A percentile compares a stretch with the other conserved stretches of the same genome.
phyloP scores from a whole-genome alignment of 2,329 filamentous ascomycete species.

The Colletotrichum sp. region DNA sequence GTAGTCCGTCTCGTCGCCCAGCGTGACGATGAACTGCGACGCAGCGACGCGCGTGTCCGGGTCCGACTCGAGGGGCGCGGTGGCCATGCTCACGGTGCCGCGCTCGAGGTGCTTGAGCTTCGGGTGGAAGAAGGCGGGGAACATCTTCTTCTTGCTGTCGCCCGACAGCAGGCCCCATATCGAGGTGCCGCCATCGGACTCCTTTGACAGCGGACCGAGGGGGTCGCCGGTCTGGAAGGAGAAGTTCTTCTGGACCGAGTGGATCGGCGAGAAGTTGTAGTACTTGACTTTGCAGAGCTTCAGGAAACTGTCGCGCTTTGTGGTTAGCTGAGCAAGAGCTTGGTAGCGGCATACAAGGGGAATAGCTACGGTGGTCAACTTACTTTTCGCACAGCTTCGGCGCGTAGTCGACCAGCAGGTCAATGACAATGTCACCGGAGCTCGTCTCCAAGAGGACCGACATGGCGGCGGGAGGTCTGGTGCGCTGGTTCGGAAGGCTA shows the following conservation, averaged over 20 bases:
- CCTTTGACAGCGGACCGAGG: slow-evolving; percentile 80
- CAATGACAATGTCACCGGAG: slow-evolving; percentile 91
- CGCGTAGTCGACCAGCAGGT: slow-evolving; percentile 86
- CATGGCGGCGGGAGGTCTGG: slow-evolving; percentile 57
- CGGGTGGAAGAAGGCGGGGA: slow-evolving; percentile 81
- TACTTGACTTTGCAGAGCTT: slow-evolving; percentile 99
- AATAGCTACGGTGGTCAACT: slow-evolving; percentile 40
- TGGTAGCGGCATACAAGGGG: neutral
- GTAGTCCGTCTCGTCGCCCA: slow-evolving; percentile 88
- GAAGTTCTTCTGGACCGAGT: slow-evolving; percentile 92
- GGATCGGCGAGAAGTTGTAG: slow-evolving; percentile 95
- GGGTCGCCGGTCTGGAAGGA: slow-evolving; percentile 97
- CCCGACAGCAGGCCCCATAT: slow-evolving; percentile 86
- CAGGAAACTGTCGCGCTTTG: slow-evolving; percentile 74
- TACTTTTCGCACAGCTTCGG: slow-evolving; percentile 96
- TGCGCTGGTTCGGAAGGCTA: neutral
- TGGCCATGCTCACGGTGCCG: slow-evolving; percentile 98
- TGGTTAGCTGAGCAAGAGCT: slow-evolving; percentile 52
- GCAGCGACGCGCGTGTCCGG: slow-evolving; percentile 82
- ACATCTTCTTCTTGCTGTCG: slow-evolving; percentile 72
- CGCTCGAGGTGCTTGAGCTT: slow-evolving; percentile 89
- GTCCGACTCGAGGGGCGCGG: slow-evolving; percentile 75
- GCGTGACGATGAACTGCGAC: slow-evolving; percentile 92
- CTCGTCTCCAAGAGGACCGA: slow-evolving; percentile 94
- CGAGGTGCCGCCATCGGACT: slow-evolving; percentile 90